Evolutionary conservation across 768 basidiomycete species (phyloP).

Genomic region (Amanita muscaria): DNA sequence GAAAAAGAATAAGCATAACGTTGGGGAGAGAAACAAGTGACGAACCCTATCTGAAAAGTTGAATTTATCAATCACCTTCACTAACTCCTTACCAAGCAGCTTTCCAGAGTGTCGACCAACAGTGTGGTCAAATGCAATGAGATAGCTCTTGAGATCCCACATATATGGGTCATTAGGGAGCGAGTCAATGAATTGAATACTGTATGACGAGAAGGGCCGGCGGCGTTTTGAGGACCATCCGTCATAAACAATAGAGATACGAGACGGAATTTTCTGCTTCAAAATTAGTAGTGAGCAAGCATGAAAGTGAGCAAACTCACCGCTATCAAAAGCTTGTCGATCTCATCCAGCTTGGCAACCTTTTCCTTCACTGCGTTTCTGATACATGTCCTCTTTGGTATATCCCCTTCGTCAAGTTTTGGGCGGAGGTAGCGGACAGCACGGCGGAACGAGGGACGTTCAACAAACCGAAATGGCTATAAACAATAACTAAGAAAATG

Average conservation of each 20-base stretch:
- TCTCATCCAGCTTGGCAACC: too few relatives aligned
- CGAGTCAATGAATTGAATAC: slow-evolving; percentile 12
- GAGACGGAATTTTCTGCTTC: too few relatives aligned
- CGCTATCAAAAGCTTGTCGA: too few relatives aligned
- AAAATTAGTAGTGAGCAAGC: neutral
- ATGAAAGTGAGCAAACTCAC: too few relatives aligned
- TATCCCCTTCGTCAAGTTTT: too few relatives aligned
- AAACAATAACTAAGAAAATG: neutral
- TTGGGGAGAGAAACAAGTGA: neutral
- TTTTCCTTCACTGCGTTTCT: too few relatives aligned
- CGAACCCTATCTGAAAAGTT: slow-evolving; percentile 10
- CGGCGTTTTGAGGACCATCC: neutral
- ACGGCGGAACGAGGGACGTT: neutral
- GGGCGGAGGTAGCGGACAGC: too few relatives aligned
- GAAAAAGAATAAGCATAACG: neutral
- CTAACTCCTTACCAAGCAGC: slow-evolving; percentile 11
- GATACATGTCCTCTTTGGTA: neutral
- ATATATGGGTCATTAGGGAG: slow-evolving; percentile 2
- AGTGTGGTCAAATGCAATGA: slow-evolving; percentile 11
- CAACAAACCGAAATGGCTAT: slow-evolving; percentile 11
- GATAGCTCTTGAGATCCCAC: slow-evolving; percentile 11
- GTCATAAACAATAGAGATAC: too few relatives aligned
- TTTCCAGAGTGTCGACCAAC: slow-evolving; percentile 12
- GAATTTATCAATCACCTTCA: slow-evolving; percentile 10
- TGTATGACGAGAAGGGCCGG: slow-evolving; percentile 8